phyloP scores from a whole-genome alignment of 805 yeast species.

The Ogataea henricii region DNA sequence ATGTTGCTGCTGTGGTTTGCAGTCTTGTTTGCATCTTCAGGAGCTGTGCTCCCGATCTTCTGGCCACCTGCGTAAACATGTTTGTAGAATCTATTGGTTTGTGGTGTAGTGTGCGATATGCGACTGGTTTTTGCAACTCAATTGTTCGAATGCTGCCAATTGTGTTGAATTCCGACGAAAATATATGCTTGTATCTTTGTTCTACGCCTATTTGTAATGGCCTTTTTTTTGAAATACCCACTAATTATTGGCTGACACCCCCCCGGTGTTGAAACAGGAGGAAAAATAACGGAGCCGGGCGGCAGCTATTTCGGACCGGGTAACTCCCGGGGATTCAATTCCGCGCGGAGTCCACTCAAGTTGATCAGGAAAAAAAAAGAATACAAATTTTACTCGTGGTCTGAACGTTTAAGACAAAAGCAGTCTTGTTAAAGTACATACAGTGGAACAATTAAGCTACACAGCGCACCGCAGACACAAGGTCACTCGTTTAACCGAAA shows the following conservation, averaged over 20 bases:
- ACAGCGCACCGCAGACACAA: slow-evolving; percentile 1
- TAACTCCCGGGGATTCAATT: slow-evolving; percentile 1
- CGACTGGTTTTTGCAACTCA: not conserved
- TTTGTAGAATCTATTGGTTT: not conserved
- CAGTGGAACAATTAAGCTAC: not conserved
- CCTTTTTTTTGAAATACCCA: slow-evolving; percentile 3
- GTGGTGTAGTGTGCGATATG: not conserved
- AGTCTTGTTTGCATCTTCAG: slow-evolving; percentile 20
- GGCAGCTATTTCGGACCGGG: slow-evolving; percentile 6
- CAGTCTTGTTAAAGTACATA: slow-evolving; percentile 1
- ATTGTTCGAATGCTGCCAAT: not conserved
- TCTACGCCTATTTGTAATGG: not conserved
- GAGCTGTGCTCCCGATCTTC: slow-evolving; percentile 7
- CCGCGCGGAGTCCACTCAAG: not conserved
- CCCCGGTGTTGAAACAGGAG: slow-evolving; percentile 4
- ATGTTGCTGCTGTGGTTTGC: slow-evolving; percentile 26
- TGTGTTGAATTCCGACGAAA: not conserved
- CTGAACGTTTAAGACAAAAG: not conserved
- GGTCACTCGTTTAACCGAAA: slow-evolving; percentile 75
- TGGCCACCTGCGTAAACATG: slow-evolving; percentile 5
- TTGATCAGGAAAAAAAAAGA: not conserved
- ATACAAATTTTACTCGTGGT: not conserved
- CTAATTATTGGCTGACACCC: slow-evolving; percentile 6
- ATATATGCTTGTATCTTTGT: not conserved
- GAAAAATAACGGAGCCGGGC: slow-evolving; percentile 10